Evolutionary conservation across 2,329 filamentous ascomycete species (phyloP).

Genomic region (Blumeria graminis): DNA sequence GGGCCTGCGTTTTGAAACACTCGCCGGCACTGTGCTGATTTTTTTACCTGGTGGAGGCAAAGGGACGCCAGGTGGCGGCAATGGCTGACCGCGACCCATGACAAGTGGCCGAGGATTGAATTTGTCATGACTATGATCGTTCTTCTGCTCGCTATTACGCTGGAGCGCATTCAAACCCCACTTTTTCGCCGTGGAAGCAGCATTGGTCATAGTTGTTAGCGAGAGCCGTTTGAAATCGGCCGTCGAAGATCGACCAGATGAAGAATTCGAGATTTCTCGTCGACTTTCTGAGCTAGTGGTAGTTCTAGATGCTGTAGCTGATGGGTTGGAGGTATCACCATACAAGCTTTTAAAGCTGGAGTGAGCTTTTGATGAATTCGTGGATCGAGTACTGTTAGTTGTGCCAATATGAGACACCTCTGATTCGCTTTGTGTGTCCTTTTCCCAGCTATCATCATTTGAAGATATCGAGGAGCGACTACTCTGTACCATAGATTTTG

Average conservation of each 20-base stretch:
- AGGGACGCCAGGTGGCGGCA: slow-evolving; percentile 60
- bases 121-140: slow-evolving; percentile 9
- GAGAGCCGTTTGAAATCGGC: slow-evolving; percentile 23
- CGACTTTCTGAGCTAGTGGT: slow-evolving; percentile 14
- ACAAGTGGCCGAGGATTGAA: slow-evolving; percentile 30
- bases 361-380: slow-evolving; percentile 8
- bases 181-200: slow-evolving; percentile 28
- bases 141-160: slow-evolving; percentile 18
- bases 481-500: slow-evolving; percentile 18
- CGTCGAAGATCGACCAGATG: slow-evolving; percentile 9
- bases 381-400: slow-evolving; percentile 4
- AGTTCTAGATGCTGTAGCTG: no score
- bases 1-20: slow-evolving; percentile 40
- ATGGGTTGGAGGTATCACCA: slow-evolving; percentile 5
- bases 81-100: slow-evolving; percentile 59
- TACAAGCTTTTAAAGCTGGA: slow-evolving; percentile 16
- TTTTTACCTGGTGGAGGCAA: slow-evolving; percentile 43
- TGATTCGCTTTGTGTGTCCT: slow-evolving; percentile 13
- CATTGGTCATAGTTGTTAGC: slow-evolving; percentile 29
- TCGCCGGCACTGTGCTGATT: slow-evolving; percentile 30
- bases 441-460: slow-evolving; percentile 21
- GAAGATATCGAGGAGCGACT: slow-evolving; percentile 27
- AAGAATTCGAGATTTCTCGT: slow-evolving; percentile 16
- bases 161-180: slow-evolving; percentile 35
- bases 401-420: slow-evolving; percentile 11